A percentile compares a stretch with the other conserved stretches of the same genome.
These are phyloP conservation scores for Arthromyces matolae DNA, from an alignment of 768 basidiomycete species.

Conservation along the genomic window DNA sequence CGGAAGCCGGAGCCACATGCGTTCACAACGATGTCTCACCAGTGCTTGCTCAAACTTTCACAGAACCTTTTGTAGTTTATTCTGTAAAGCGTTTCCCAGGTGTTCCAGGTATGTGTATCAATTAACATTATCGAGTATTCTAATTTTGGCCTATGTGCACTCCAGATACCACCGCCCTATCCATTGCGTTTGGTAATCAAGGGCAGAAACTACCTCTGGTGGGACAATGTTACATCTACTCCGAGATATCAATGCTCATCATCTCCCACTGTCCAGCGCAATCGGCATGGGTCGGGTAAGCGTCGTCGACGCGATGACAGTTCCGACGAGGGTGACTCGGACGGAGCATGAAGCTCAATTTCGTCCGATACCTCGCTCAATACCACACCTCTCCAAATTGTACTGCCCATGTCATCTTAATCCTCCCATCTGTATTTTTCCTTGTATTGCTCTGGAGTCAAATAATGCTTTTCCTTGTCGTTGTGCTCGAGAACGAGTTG, in stretches of 20 bases:
- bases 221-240: constrained; percentile 25
- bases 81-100: constrained; percentile 95
- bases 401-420: constrained; percentile 5
- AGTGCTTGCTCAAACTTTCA: constrained; percentile 80
- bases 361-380: constrained; percentile 5
- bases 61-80: constrained; percentile 80
- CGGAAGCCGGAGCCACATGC: constrained; percentile 59
- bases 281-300: constrained; percentile 74
- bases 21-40: constrained; percentile 70
- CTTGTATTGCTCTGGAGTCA: constrained; percentile 25
- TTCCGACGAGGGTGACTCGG: constrained; percentile 68
- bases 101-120: constrained; percentile 64
- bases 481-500: constrained; percentile 32
- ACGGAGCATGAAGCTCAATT: constrained; percentile 33
- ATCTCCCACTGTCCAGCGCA: constrained; percentile 48
- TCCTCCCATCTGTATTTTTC: constrained; percentile 28
- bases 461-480: constrained; percentile 22
- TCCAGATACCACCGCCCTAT: constrained; percentile 82
- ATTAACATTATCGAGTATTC: constrained; percentile 19
- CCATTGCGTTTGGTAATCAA: constrained; percentile 86
- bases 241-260: constrained; percentile 18
- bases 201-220: constrained; percentile 87
- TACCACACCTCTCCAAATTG: neutral
- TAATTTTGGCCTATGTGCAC: constrained; percentile 9
- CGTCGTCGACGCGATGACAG: constrained; percentile 60